Evolutionary conservation across 2,329 filamentous ascomycete genomes (phyloP).

Genomic region (Parascedosporium putredinis): DNA sequence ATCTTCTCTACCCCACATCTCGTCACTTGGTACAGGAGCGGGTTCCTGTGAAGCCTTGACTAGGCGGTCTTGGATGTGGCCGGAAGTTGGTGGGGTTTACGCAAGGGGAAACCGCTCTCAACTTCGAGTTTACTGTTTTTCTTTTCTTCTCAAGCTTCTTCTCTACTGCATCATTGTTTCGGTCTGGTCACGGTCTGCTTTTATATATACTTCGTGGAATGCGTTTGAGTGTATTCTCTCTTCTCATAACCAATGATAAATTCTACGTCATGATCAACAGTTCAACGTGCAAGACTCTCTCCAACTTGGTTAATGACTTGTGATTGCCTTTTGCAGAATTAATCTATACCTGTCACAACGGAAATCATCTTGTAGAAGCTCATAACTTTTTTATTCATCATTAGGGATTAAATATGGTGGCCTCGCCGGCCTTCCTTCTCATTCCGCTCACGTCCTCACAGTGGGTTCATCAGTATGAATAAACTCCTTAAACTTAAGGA

Average conservation of each 20-base stretch:
- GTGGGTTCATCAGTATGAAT: constrained; percentile 88
- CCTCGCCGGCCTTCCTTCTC: background rate
- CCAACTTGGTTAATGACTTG: too few species aligned
- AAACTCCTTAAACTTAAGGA: constrained; percentile 90
- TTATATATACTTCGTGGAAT: background rate
- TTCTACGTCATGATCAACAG: background rate
- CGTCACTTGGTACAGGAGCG: too few species aligned
- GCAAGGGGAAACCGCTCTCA: background rate
- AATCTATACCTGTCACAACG: too few species aligned
- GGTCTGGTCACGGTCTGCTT: background rate
- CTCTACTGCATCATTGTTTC: background rate
- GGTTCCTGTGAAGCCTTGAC: too few species aligned
- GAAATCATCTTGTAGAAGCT: too few species aligned
- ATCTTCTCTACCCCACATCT: too few species aligned
- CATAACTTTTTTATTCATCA: too few species aligned
- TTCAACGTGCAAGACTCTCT: background rate
- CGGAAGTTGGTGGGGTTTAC: background rate
- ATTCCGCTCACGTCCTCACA: constrained; percentile 68
- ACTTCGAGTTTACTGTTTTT: background rate
- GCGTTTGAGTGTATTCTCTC: background rate
- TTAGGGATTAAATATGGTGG: background rate
- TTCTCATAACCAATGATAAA: background rate
- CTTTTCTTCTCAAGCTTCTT: background rate
- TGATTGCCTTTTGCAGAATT: too few species aligned
- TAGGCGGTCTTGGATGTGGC: too few species aligned